Base-by-base conservation (phyloP, 805 yeast species). In the Komagataella phaffii region DNA sequence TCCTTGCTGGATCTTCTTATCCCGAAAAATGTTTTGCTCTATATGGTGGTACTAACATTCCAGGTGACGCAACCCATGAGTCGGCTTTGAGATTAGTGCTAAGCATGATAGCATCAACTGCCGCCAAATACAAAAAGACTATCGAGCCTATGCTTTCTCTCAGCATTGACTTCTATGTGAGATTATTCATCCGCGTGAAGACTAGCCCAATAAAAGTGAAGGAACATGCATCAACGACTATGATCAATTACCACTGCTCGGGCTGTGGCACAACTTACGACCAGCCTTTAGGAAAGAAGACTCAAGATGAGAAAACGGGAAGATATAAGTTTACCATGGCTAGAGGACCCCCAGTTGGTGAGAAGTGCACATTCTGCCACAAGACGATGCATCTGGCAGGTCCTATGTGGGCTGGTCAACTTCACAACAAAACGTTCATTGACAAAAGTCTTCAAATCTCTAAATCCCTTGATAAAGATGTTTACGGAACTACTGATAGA, bases 1-100 rank as follows among this genome's bases (percentile, higher is more conserved):
- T 93, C 1, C 73, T 93, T 51, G 98, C 98, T 0, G 99, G 99
- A 17, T 83, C 84, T 56, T 95, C 95, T 12, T 91, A 91, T 64
- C 97, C 98, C 0, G 99, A 93, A 60, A 93, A 93, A 67, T 91
- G 98, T 67, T 93, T 82, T 70, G 89, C 97, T 0, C 72, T 87
- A 17, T 93, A 93, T 63, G 98, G 99, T 18, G 99, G 99, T 19
- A 83, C 83, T 52, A 88, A 91, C 55, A 73, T 88, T 61, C 85
- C 91, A 55, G 80, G 79, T 53, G 97, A 88, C 61, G 81, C 89
- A 21, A 84, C 91, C 18, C 99, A 93, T 67, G 99, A 93, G 65
- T 84, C 89, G 43, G 99, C 98, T 0, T 69, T 93, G 53, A 73
- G 99, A 61, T 72, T 93, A 53, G 93, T 93, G 3, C 70, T 93